phyloP scores from a whole-genome alignment of 2,329 filamentous ascomycete genomes.

The Fusarium newnesense region DNA sequence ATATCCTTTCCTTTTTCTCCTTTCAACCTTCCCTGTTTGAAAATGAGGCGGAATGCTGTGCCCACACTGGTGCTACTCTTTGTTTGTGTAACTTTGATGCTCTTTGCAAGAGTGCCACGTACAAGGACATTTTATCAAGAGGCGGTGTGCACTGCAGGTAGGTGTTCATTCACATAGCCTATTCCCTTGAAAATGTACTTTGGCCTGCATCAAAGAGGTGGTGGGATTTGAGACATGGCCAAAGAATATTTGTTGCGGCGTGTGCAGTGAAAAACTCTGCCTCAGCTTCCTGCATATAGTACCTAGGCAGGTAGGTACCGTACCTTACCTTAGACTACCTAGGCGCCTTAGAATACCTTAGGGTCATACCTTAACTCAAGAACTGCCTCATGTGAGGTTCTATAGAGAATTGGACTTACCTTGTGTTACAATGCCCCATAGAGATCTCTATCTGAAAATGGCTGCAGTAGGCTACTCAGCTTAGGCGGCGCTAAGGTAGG shows the following conservation, averaged over 20 bases:
- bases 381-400: not conserved
- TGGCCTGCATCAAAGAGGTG: not conserved
- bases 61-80: not conserved
- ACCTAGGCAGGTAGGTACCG: not conserved
- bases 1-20: not conserved
- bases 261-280: not conserved
- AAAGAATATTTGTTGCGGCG: not conserved
- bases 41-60: conserved; percentile 7
- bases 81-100: not conserved
- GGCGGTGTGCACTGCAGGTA: not conserved
- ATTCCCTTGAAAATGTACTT: not conserved
- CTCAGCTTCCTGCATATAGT: not conserved
- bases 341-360: not conserved
- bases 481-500: not conserved
- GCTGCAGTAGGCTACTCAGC: not conserved
- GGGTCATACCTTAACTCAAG: not conserved
- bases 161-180: not conserved
- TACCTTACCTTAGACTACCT: not conserved
- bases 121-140: not conserved
- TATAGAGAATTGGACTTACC: too few species aligned
- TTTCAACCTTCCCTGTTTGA: not conserved
- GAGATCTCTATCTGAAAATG: not conserved
- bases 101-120: conserved; percentile 3
- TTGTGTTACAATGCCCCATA: not conserved
- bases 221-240: not conserved